Base-by-base conservation (phyloP, 345 rosid species). In the Physaria fendleri region DNA sequence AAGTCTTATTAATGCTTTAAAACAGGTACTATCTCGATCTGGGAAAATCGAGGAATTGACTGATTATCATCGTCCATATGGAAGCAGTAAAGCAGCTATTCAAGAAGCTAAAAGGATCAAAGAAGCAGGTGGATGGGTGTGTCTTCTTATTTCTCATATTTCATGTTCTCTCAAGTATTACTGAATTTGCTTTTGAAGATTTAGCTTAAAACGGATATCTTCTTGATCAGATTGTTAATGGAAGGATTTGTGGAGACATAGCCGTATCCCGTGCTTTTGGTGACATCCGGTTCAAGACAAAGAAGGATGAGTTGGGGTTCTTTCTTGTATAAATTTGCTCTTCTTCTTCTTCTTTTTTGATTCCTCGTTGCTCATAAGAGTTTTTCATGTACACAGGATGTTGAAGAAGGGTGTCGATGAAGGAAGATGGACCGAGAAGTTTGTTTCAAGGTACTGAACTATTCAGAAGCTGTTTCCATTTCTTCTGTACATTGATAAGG, bases 71-170 rank as follows among this genome's bases (percentile, higher is more conserved):
- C 85, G 96, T 56, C 98, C 96, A 14, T 84, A 81, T 72, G 98
- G 98, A 64, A 85, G 78, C 74, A 75, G 49, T 58, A 74, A 77
- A 38, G 71, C 71, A 47, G 85, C 95, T 34, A 84, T 92, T 49
- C 71, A 76, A 29, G 98, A 88, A 79, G 68, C 86, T 56, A 85
- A 69, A 76, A 88, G 98, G 69, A 84, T 92, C 63, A 84, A 90
- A 80, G 96, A 88, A 82, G 95, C 98, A 81, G 96, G 98, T 81
- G 98, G 98, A 81, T 92, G 98, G 96, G 98, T 69, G 73, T 53
- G 73, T 69, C 51, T 53, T 69, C 68, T 5, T 69, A 12, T 45
- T 44, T 25, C n/a, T n/a, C n/a, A n/a, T n/a, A n/a, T 64, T 27
- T 2, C 11, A 10, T 43, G 8, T 30, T 57, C 2, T 45, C 12